phyloP scores from a whole-genome alignment of 345 rosid genomes.

The Theobroma cacao region DNA sequence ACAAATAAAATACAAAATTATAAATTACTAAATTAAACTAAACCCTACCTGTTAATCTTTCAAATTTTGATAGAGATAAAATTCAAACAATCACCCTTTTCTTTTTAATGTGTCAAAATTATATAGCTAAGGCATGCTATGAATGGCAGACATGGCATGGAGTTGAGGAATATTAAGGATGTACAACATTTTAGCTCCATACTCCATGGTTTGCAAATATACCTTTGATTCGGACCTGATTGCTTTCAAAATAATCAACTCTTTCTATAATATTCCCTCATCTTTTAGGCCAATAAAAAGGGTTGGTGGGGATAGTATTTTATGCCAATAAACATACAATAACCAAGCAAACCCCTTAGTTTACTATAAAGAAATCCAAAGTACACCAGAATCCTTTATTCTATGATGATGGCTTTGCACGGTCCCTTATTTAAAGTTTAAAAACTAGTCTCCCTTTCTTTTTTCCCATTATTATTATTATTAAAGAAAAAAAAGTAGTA shows the following conservation, averaged over 20 bases:
- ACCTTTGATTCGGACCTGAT: neutral
- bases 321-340: neutral
- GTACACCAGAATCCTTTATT: neutral
- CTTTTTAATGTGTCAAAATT: too few species aligned
- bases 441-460: neutral
- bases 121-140: too few species aligned
- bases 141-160: neutral
- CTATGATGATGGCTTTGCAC: neutral
- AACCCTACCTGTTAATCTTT: neutral
- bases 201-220: slow-evolving; percentile 5
- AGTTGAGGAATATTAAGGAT: neutral
- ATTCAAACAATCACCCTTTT: too few species aligned
- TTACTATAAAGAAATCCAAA: neutral
- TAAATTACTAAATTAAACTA: neutral
- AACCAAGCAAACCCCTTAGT: slow-evolving; percentile 10
- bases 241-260: neutral
- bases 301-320: neutral
- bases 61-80: too few species aligned
- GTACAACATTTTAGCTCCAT: neutral
- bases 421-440: neutral
- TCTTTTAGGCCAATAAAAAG: neutral
- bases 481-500: neutral
- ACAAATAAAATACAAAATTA: neutral
- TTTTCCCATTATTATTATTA: neutral
- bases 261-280: neutral